Percentiles rank a stretch among this genome's conserved stretches.
phyloP scores from a whole-genome alignment of 23 red algal genomes.

The Gracilaria gracilis region DNA sequence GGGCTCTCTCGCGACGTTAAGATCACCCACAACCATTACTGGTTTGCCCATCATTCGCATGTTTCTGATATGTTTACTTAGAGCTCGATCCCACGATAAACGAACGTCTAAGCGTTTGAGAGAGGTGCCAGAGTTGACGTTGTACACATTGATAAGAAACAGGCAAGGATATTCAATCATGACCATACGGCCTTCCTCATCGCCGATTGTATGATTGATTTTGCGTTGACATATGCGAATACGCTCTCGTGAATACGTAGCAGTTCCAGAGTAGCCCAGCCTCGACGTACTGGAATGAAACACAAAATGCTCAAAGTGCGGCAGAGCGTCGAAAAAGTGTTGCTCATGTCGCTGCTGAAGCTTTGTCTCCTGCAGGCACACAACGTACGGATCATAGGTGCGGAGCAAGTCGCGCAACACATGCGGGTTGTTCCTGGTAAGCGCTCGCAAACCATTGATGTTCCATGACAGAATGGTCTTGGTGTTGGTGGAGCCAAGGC shows the following conservation, averaged over 20 bases:
- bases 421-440: conserved; percentile 34
- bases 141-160: conserved; percentile 62
- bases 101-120: conserved; percentile 23
- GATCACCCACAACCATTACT: conserved; percentile 69
- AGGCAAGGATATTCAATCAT: conserved; percentile 39
- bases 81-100: conserved; percentile 57
- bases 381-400: conserved; percentile 56
- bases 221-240: conserved; percentile 8
- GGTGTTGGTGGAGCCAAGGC: not conserved
- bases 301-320: not conserved
- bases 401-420: conserved; percentile 16
- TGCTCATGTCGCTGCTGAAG: conserved; percentile 43
- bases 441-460: conserved; percentile 52
- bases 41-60: conserved; percentile 50
- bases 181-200: conserved; percentile 69
- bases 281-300: conserved; percentile 55
- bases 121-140: conserved; percentile 43
- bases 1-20: conserved; percentile 59
- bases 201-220: conserved; percentile 33
- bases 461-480: conserved; percentile 70
- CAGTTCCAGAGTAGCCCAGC: conserved; percentile 68
- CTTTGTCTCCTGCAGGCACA: conserved; percentile 73
- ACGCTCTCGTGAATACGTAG: conserved; percentile 25
- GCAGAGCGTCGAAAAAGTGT: conserved; percentile 20
- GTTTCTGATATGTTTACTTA: conserved; percentile 43